These are phyloP conservation scores for Mucor racemosus DNA, from an alignment of 371 early-diverging fungal genomes.

Conservation along the genomic window DNA sequence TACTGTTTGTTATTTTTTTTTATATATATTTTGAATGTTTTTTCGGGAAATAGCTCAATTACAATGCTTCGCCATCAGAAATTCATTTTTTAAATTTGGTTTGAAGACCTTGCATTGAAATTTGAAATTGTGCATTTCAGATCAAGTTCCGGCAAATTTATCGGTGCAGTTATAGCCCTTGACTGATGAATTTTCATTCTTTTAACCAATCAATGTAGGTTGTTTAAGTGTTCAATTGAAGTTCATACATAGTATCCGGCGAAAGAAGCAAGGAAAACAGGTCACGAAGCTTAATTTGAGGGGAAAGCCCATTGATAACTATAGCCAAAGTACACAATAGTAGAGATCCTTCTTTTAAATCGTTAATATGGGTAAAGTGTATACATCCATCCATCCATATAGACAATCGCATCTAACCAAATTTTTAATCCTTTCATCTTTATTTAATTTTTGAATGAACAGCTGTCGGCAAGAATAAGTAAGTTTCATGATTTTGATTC, in stretches of 20 bases:
- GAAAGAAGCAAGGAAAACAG: not conserved
- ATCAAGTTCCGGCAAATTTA: not conserved
- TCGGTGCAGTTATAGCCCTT: not conserved
- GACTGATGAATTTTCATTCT: too few species aligned
- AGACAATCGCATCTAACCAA: slow-evolving; percentile 9
- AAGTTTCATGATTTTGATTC: slow-evolving; percentile 10
- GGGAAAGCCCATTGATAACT: slow-evolving; percentile 4
- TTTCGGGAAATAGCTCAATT: too few species aligned
- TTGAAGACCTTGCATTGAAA: not conserved
- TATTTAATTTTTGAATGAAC: slow-evolving; percentile 22
- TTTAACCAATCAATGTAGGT: not conserved
- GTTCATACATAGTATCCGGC: not conserved
- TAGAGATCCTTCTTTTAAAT: slow-evolving; percentile 40
- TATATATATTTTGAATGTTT: too few species aligned
- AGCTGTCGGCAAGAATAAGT: slow-evolving; percentile 48
- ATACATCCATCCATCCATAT: slow-evolving; percentile 40
- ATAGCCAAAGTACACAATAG: slow-evolving; percentile 5
- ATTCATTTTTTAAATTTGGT: too few species aligned
- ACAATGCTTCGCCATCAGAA: too few species aligned
- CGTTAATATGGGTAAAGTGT: slow-evolving; percentile 39
- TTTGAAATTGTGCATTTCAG: not conserved
- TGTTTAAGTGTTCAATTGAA: not conserved
- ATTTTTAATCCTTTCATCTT: slow-evolving; percentile 13
- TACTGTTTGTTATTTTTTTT: too few species aligned
- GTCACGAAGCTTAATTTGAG: not conserved